Evolutionary conservation across 2,329 filamentous ascomycete genomes (phyloP).

Genomic region (Exophiala sideris): DNA sequence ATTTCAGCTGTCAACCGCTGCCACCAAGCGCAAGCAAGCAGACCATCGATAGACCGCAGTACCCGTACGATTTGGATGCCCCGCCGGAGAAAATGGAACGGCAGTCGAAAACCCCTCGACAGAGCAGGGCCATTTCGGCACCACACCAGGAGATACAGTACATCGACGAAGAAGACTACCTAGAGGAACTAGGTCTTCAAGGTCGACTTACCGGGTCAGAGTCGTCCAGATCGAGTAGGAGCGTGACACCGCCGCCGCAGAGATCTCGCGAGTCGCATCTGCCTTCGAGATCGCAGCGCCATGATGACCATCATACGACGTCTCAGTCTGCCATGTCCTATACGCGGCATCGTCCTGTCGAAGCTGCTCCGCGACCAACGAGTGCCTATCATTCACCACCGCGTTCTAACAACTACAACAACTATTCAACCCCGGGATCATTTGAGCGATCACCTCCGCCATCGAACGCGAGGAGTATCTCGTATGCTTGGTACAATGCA

Average conservation of each 20-base stretch:
- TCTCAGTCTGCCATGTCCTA: slow-evolving; percentile 5
- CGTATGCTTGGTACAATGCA: slow-evolving; percentile 25
- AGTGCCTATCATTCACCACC: neutral
- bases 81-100: slow-evolving; percentile 14
- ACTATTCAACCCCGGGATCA: neutral
- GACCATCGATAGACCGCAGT: neutral
- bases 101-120: slow-evolving; percentile 10
- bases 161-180: neutral
- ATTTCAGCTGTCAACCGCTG: slow-evolving; percentile 19
- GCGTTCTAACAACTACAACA: neutral
- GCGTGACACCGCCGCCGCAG: neutral
- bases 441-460: neutral
- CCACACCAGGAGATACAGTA: slow-evolving; percentile 1
- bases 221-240: neutral
- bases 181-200: neutral
- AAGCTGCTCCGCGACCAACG: slow-evolving; percentile 5
- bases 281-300: neutral
- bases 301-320: neutral
- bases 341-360: slow-evolving; percentile 3
- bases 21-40: slow-evolving; percentile 2
- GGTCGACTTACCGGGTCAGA: neutral
- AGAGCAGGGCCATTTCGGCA: slow-evolving; percentile 13
- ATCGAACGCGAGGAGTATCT: slow-evolving; percentile 14
- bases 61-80: slow-evolving; percentile 19
- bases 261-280: no score